Evolutionary conservation across 169 alveolate species (phyloP).

Genomic region (Haemoproteus tartakovskyi): DNA sequence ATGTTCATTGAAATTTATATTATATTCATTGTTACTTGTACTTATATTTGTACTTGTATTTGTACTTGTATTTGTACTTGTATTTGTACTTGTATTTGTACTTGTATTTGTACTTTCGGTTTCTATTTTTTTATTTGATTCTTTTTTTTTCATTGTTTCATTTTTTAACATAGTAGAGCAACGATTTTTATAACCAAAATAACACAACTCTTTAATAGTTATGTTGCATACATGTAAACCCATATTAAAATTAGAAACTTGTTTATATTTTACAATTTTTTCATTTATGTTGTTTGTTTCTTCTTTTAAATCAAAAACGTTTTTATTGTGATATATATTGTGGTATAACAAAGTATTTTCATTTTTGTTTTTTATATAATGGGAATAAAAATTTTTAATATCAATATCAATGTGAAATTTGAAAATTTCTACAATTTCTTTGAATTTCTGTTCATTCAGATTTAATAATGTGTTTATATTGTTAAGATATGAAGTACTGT

Average conservation of each 20-base stretch:
- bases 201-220: not conserved
- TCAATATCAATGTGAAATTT: conserved; percentile 27
- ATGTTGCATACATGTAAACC: not conserved
- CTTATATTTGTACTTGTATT: too few species aligned
- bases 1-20: too few species aligned
- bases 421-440: conserved; percentile 14
- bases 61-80: too few species aligned
- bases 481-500: not conserved
- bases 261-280: conserved; percentile 1
- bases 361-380: conserved; percentile 2
- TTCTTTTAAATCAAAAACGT: conserved; percentile 27
- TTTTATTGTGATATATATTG: conserved; percentile 16
- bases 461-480: conserved; percentile 19
- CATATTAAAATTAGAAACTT: not conserved
- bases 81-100: too few species aligned
- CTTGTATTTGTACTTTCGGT: too few species aligned
- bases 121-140: too few species aligned
- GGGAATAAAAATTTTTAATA: conserved; percentile 15
- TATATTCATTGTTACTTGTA: too few species aligned
- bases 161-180: too few species aligned
- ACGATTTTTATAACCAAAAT: conserved; percentile 1
- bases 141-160: too few species aligned
- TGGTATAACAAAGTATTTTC: conserved; percentile 1
- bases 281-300: not conserved
- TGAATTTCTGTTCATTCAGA: conserved; percentile 14